A percentile compares a stretch with the other conserved stretches of the same genome.
Evolutionary conservation across 495 filamentous ascomycete genomes (phyloP).

Genomic region (Talaromyces stipitatus): DNA sequence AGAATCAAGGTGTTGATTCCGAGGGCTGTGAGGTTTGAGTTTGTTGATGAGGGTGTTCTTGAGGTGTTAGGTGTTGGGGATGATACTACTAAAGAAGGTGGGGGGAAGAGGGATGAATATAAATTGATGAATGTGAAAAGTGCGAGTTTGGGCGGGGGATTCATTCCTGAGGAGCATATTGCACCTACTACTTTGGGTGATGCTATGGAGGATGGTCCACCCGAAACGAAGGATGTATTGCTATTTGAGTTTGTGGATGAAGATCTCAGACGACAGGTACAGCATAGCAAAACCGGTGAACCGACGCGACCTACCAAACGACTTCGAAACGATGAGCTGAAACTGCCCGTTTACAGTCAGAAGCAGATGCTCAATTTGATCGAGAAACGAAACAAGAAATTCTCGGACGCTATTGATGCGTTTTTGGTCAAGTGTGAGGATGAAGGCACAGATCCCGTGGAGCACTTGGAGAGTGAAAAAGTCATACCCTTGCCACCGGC

Average conservation of each 20-base stretch:
- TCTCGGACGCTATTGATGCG: conserved; percentile 64
- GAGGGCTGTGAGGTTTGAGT: conserved; percentile 70
- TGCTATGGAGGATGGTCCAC: conserved; percentile 18
- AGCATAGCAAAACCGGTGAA: conserved; percentile 62
- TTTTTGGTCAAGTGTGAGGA: conserved; percentile 70
- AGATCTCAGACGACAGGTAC: conserved; percentile 76
- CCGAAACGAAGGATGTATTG: conserved; percentile 55
- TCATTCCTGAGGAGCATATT: conserved; percentile 7
- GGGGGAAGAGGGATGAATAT: conserved; percentile 26
- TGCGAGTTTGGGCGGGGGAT: conserved; percentile 20
- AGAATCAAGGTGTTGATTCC: conserved; percentile 72
- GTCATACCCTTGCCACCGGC: conserved; percentile 40
- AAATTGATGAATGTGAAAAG: conserved; percentile 20
- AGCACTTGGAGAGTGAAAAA: conserved; percentile 46
- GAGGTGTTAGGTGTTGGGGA: conserved; percentile 70
- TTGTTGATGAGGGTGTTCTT: conserved; percentile 74
- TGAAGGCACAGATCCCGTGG: conserved; percentile 58
- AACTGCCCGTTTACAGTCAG: conserved; percentile 90
- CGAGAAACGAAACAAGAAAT: conserved; percentile 85
- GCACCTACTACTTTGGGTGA: conserved; percentile 10
- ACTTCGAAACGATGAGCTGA: conserved; percentile 70
- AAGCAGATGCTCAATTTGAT: conserved; percentile 87
- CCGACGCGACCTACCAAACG: conserved; percentile 53
- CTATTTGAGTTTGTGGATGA: conserved; percentile 91
- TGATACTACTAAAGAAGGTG: conserved; percentile 25